Base-by-base conservation (phyloP, 352 stramenopile species). In the Phytophthora macrochlamydospora region DNA sequence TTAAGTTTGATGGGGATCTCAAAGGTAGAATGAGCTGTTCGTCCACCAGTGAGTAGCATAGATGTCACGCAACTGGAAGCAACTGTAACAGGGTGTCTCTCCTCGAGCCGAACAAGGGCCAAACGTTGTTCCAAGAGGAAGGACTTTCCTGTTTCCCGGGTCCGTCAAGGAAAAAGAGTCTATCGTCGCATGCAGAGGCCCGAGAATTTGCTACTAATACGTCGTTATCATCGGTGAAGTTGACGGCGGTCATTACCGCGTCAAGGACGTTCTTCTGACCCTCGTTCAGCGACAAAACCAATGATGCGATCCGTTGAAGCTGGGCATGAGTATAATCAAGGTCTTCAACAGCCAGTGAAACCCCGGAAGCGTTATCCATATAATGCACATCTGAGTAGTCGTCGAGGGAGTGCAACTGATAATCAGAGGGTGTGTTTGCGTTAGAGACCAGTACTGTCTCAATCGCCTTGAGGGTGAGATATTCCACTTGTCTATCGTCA, bases 1-100 rank as follows among this genome's bases (percentile, higher is more conserved):
- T 37, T 32, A 1, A 75, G 7, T 6, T 60, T 56, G 1, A 79
- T 49, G 2, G 66, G 67, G 51, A 76, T 73, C 18, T 62, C 56
- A 28, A 86, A 81, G 18, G 46, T 71, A 1, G 63, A 82, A 31
- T 79, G 62, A 1, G 73, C 73, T 0, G 73, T 85, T 3, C 65
- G 44, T 1, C 70, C 76, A 12, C 68, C 68, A 4, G 40, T 59
- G 1, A 85, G 53, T 9, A 85, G 38, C 4, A 59, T 31, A 1
- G 72, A 69, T 1, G 72, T 59, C 49, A 82, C 77, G 1, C 78
- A 60, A 30, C 71, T 74, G 3, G 71, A 72, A 7, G 76, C 71
- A 1, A 70, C 66, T 0, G 69, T 68, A 4, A 82, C 51, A 0
- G 54, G 69, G 9, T 75, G 73, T 12, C 69, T 67, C 0, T 24